Percentiles rank a stretch among this genome's conserved stretches.
phyloP scores from a whole-genome alignment of 495 filamentous ascomycete species.

The Penicilliopsis zonata region DNA sequence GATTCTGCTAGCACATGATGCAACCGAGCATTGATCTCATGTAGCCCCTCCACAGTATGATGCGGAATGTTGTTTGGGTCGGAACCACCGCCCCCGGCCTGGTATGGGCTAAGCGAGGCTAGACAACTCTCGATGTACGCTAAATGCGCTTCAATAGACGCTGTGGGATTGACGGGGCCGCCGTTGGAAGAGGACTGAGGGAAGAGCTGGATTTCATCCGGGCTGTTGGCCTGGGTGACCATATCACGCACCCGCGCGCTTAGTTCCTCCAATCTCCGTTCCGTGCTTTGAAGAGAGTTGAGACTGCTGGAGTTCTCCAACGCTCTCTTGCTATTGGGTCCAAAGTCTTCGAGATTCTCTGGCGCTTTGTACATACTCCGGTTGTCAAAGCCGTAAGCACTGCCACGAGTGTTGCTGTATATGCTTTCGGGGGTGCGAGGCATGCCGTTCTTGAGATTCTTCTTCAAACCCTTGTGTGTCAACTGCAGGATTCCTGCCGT shows the following conservation, averaged over 20 bases:
- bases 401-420: slow-evolving; percentile 33
- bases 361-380: slow-evolving; percentile 63
- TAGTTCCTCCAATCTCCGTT: slow-evolving; percentile 57
- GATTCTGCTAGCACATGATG: slow-evolving; percentile 36
- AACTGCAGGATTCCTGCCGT: slow-evolving; percentile 84
- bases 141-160: slow-evolving; percentile 32
- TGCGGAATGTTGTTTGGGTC: too few relatives aligned
- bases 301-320: slow-evolving; percentile 7
- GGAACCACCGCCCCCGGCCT: slow-evolving; percentile 17
- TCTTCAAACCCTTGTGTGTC: slow-evolving; percentile 58
- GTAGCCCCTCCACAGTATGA: slow-evolving; percentile 36
- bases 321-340: slow-evolving; percentile 14
- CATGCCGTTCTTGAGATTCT: slow-evolving; percentile 30
- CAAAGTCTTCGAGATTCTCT: slow-evolving; percentile 50
- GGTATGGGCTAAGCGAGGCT: slow-evolving; percentile 1
- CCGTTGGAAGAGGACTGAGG: slow-evolving; percentile 16
- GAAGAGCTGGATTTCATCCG: slow-evolving; percentile 18
- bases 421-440: slow-evolving; percentile 60
- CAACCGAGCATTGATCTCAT: slow-evolving; percentile 40
- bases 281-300: slow-evolving; percentile 43
- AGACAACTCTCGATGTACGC: slow-evolving; percentile 40
- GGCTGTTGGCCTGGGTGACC: slow-evolving; percentile 47
- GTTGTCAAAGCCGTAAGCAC: slow-evolving; percentile 59
- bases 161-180: slow-evolving; percentile 11
- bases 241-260: slow-evolving; percentile 58